These are phyloP conservation scores for Novymonas esmeraldas DNA, from an alignment of 208 protist genomes.

Conservation along the genomic window DNA sequence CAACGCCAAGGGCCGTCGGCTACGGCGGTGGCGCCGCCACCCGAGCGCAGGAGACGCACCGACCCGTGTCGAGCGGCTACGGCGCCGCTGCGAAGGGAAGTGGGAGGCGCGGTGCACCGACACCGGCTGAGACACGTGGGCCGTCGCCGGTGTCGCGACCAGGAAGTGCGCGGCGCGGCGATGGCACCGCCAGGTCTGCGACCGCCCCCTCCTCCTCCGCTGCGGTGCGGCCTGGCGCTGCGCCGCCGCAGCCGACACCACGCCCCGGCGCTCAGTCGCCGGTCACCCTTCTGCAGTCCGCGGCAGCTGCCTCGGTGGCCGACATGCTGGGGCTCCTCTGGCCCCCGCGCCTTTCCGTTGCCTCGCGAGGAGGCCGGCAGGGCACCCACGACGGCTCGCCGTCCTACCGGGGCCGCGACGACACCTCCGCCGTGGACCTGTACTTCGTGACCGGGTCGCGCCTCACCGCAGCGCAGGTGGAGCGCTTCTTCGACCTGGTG, in stretches of 20 bases:
- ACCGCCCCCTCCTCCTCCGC: background rate
- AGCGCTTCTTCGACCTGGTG: conserved; percentile 58
- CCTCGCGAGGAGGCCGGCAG: background rate
- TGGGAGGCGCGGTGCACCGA: background rate
- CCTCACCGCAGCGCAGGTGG: conserved; percentile 50
- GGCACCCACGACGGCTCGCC: background rate
- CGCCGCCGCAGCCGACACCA: background rate
- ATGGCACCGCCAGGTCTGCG: background rate
- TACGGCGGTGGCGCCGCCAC: conserved; percentile 7
- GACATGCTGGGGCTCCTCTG: conserved; percentile 60
- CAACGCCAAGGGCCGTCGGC: background rate
- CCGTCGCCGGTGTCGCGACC: background rate
- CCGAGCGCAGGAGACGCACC: conserved; percentile 2
- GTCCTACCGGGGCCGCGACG: too few species aligned
- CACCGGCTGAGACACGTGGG: background rate
- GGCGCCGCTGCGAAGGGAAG: background rate
- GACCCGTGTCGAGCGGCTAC: background rate
- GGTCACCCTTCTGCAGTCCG: conserved; percentile 1
- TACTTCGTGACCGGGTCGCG: conserved; percentile 64
- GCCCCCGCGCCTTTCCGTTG: conserved; percentile 34
- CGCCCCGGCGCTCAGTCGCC: background rate
- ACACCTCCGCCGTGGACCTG: conserved; percentile 20
- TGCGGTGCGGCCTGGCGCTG: too few species aligned
- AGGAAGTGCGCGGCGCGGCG: background rate
- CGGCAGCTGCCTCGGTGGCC: conserved; percentile 42